Conservation (phyloP, 352 stramenopile species). For the Aphanomyces euteiches region DNA sequence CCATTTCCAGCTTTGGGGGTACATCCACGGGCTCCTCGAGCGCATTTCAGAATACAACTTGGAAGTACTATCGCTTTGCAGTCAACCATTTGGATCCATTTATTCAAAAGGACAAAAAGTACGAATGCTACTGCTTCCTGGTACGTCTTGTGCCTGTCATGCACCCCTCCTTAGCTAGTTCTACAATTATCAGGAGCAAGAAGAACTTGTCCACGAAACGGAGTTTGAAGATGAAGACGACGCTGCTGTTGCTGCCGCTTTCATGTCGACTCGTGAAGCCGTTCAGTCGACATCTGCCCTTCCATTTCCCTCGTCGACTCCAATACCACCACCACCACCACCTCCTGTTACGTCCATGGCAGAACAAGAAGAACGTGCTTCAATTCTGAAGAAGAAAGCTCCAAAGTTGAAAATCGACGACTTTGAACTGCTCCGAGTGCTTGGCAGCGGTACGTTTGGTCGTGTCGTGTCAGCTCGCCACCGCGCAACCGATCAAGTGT, state of each 20-base stretch:
- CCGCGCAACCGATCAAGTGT: constrained; percentile 58
- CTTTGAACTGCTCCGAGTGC: constrained; percentile 82
- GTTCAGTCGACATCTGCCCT: not conserved
- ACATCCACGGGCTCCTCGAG: constrained; percentile 38
- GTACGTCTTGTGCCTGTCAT: constrained; percentile 1
- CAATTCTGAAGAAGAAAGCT: not conserved
- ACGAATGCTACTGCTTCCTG: constrained; percentile 25
- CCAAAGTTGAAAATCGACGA: constrained; percentile 55
- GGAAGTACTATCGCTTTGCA: constrained; percentile 86
- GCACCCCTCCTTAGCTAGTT: not conserved
- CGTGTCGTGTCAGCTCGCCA: constrained; percentile 74
- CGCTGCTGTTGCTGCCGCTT: not conserved
- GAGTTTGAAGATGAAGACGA: constrained; percentile 28
- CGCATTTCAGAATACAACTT: constrained; percentile 69
- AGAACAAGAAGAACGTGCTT: not conserved
- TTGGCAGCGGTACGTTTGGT: constrained; percentile 80
- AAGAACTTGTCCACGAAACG: constrained; percentile 16
- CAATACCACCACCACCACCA: not conserved
- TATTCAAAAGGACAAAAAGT: constrained; percentile 42
- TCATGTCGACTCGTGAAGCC: not conserved
- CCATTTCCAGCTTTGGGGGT: constrained; percentile 50
- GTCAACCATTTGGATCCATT: constrained; percentile 66
- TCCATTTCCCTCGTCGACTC: not conserved
- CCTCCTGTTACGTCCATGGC: not conserved
- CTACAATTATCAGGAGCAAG: not conserved